phyloP scores from a whole-genome alignment of 106 monocot genomes.

The Cymbidium sinense region DNA sequence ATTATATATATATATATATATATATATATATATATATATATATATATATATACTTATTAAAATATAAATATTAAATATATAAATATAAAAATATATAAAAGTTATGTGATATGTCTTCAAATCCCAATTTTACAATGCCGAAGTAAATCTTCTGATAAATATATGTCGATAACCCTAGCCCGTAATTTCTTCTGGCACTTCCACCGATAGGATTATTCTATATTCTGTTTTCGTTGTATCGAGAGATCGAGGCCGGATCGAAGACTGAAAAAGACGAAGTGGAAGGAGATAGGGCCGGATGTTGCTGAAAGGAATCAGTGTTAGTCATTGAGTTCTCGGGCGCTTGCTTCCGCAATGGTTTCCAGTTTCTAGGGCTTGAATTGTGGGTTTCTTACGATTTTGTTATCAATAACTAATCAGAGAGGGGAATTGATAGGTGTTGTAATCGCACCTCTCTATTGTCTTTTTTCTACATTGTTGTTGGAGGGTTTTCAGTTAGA shows the following conservation, averaged over 20 bases:
- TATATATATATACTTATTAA: no score
- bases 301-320: not conserved
- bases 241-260: not conserved
- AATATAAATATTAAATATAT: no score
- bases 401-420: slow-evolving; percentile 8
- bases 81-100: no score
- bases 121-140: no score
- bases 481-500: slow-evolving; percentile 7
- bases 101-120: no score
- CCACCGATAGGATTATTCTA: no score
- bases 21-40: no score
- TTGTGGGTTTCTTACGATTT: not conserved
- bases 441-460: slow-evolving; percentile 2
- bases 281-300: not conserved
- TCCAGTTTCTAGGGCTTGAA: slow-evolving; percentile 6
- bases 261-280: not conserved
- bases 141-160: no score
- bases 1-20: no score
- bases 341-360: not conserved
- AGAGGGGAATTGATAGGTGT: not conserved
- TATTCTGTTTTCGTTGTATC: no score
- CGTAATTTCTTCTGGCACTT: no score
- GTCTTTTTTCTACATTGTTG: not conserved
- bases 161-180: no score
- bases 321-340: not conserved